Base-by-base conservation (phyloP, 306 rosid species). In the Psophocarpus tetragonolobus region DNA sequence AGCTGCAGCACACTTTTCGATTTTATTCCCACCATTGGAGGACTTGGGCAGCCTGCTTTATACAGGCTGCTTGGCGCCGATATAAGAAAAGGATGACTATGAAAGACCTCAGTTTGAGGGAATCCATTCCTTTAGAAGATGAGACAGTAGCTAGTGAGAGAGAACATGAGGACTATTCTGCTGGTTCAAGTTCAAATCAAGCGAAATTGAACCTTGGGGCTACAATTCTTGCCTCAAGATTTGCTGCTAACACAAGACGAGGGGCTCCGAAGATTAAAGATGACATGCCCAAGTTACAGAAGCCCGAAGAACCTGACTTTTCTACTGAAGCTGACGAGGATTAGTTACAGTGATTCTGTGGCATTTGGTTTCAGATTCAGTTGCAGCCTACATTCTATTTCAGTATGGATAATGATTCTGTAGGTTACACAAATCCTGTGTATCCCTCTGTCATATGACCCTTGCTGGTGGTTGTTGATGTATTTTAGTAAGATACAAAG, bases 31-130 rank as follows among this genome's bases (percentile, higher is more conserved):
- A 92, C 81, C 99, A 95, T 53, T 95, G 99, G 99, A 89, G 99
- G 84, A 90, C 97, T 38, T 95, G 98, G 98, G 99, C 98, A n/a
- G 96, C 98, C 48, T 92, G 99, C 89, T 95, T 92, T 84, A 86
- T 95, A 58, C 99, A 95, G 88, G 99, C 99, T 71, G 99, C 99
- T 75, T 95, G 98, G 98, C 94, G 80, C 48, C 84, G 98, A 27
- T 85, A 90, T 82, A 88, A 90, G 88, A 92, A 86, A 74, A 86
- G 94, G 68, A 88, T 79, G 90, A 57, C 48, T 75, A 74, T 82
- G 27, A 91, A 86, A 54, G 87, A 88, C 74, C 85, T 91, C 39
- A 72, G 77, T 76, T 68, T 56, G 78, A 88, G 85, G 72, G 96
- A 92, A 76, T 83, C 97, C 27, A 62, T 82, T 78, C 79, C 71